These are phyloP conservation scores for Beauveria sp. DNA, from an alignment of 2,329 filamentous ascomycete genomes.

Conservation along the genomic window DNA sequence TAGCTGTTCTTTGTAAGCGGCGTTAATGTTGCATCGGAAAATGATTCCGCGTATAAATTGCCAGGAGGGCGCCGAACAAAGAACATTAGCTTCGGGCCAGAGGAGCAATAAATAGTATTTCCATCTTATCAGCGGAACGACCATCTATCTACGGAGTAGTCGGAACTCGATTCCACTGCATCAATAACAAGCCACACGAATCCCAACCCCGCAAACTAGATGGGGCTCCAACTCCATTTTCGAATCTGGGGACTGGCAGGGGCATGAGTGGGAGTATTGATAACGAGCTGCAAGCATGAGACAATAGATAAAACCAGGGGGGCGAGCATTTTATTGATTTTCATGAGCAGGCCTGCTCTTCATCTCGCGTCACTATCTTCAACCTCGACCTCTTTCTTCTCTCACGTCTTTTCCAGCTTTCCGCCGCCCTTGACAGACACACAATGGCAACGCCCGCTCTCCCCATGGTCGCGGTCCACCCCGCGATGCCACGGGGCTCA, in stretches of 20 bases:
- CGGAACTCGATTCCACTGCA: background rate
- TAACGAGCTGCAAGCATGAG: background rate
- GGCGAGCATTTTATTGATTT: background rate
- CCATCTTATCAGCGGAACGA: background rate
- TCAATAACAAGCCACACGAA: too few relatives aligned
- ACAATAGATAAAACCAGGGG: background rate
- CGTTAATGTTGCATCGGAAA: background rate
- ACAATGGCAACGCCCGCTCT: background rate
- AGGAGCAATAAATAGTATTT: background rate
- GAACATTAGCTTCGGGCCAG: background rate
- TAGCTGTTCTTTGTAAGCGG: background rate
- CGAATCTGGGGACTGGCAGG: background rate
- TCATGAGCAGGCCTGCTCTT: too few relatives aligned
- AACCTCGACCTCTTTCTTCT: background rate
- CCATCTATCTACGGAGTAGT: background rate
- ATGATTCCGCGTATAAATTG: background rate
- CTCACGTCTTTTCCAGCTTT: background rate
- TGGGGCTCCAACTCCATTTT: background rate
- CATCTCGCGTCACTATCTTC: too few relatives aligned
- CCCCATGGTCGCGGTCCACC: background rate
- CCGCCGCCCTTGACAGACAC: background rate
- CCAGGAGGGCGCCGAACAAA: background rate
- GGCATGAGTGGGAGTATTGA: background rate
- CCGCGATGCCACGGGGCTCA: conserved; percentile 5
- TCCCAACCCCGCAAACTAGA: background rate